A percentile compares a stretch with the other conserved stretches of the same genome.
These are phyloP conservation scores for Daldinia eschscholtzii DNA, from an alignment of 2,329 filamentous ascomycete genomes.

Conservation along the genomic window DNA sequence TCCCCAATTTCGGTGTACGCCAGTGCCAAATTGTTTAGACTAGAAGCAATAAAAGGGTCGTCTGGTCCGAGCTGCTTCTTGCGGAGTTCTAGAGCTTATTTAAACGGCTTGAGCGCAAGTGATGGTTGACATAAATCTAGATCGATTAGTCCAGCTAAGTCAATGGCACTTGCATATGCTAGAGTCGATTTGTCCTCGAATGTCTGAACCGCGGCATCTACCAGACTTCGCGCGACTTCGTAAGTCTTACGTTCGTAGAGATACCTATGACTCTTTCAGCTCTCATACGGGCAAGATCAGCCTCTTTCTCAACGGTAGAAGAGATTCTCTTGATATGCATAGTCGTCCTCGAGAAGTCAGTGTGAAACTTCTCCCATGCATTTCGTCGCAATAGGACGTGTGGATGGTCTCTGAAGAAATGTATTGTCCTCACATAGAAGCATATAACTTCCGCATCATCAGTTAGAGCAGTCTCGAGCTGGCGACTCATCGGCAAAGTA, in stretches of 20 bases:
- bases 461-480: neutral
- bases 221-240: neutral
- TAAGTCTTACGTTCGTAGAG: neutral
- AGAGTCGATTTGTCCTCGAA: neutral
- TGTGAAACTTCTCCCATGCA: neutral
- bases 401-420: neutral
- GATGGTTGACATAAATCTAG: neutral
- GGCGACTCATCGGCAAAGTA: neutral
- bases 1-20: neutral
- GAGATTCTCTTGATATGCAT: constrained; percentile 48
- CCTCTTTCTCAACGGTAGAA: constrained; percentile 48
- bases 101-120: neutral
- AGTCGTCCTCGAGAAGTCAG: constrained; percentile 6
- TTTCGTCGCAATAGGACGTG: constrained; percentile 1
- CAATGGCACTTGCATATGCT: neutral
- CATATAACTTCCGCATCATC: constrained; percentile 1
- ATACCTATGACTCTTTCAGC: neutral
- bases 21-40: neutral
- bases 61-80: neutral
- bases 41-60: neutral
- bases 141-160: neutral
- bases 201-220: neutral
- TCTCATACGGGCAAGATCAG: constrained; percentile 48
- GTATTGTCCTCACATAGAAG: neutral
- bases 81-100: neutral